Conservation (phyloP, 768 basidiomycete genomes). For the Podaxis sp. region DNA sequence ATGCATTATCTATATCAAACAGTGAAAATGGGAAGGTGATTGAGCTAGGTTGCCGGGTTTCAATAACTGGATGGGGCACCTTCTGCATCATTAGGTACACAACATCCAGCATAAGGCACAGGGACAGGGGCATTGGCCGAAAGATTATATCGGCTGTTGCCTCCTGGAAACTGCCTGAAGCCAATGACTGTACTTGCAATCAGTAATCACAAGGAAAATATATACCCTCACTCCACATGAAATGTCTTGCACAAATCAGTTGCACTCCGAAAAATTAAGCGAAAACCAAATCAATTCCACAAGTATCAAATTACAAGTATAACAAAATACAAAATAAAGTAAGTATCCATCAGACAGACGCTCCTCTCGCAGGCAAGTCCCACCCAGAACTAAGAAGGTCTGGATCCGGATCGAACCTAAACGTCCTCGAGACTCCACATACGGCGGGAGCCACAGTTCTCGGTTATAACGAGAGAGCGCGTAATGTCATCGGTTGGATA, state of each 20-base stretch:
- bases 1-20: too few species aligned
- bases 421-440: slow-evolving; percentile 59
- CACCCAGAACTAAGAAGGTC: slow-evolving; percentile 25
- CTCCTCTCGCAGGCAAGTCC: slow-evolving; percentile 51
- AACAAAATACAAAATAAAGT: slow-evolving; percentile 16
- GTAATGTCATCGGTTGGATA: slow-evolving; percentile 69
- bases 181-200: background rate
- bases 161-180: too few species aligned
- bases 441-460: slow-evolving; percentile 50
- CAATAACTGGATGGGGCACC: too few species aligned
- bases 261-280: background rate
- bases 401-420: slow-evolving; percentile 37
- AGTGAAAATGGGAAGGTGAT: too few species aligned
- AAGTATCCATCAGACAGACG: slow-evolving; percentile 63
- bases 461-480: slow-evolving; percentile 64
- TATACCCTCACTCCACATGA: background rate
- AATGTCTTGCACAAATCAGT: too few species aligned
- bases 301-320: background rate
- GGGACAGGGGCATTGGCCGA: background rate
- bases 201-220: background rate
- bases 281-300: background rate
- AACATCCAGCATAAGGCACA: too few species aligned
- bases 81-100: too few species aligned
- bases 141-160: background rate
- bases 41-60: too few species aligned